Evolutionary conservation across 2,329 filamentous ascomycete species (phyloP), one percentile per base, ranked within the genome.

Genomic region (Pyrenophora tritici-repentis): DNA sequence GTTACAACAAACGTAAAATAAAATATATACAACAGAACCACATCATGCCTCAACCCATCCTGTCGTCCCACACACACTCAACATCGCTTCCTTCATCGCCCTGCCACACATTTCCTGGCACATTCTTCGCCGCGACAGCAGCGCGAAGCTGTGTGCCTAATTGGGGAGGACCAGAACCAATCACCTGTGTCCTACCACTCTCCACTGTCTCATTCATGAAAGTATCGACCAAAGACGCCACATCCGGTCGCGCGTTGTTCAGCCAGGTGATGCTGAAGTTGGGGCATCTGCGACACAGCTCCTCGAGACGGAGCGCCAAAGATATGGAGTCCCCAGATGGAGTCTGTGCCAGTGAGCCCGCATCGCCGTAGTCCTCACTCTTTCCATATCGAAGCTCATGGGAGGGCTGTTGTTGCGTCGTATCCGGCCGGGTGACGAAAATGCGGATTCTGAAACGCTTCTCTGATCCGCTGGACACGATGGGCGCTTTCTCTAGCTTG

Each of bases 121-220:
- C 17, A 4, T 50, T 50, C 42, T 37, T 45, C n/a, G 42, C 42
- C 17, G 47, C 47, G 18, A 50, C 47, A n/a, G 47, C 47, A 33
- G 29, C n/a, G 13, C 47, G 37, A 13, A 50, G 16, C 36, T 46
- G 47, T 5, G 47, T 47, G 10, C 36, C 47, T 6, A 50, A 10
- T 17, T 50, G 16, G 0, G 42, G 42, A 6, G 42, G 47, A 1
- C 47, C 47, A 1, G 47, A 50, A 0, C 47, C 42, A 6, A 50
- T 38, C 4, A 47, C 42, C 7, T 50, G 42, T 5, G 42, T 50
- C 18, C 42, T 36, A 0, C 47, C 42, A 8, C 33, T 35, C 10
- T 50, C 47, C 16, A 50, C 42, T 3, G 42, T 50, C 22, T 41
- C 42, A n/a, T 9, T 36, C 32, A 50, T 47, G 36, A 47, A 50